Evolutionary conservation across 768 basidiomycete species (phyloP), one percentile per base, ranked within the genome.

Genomic region (Termitomyces eurrhizus): DNA sequence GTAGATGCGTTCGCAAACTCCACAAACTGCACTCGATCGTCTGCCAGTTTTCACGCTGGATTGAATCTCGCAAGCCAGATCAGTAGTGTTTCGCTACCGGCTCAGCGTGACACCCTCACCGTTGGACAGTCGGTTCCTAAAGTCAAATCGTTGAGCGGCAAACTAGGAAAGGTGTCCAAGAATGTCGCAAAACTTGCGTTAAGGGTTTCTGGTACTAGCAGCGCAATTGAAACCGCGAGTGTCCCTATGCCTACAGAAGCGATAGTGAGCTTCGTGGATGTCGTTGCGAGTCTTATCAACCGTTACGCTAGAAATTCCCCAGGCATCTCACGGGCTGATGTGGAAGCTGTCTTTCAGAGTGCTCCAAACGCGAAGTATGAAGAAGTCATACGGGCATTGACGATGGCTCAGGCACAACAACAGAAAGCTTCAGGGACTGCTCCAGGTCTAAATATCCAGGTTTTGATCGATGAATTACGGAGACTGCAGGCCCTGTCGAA

Each of bases 351-450:
- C 21, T 57, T 48, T 9, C 45, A 49, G 16, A 46, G 41, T 24
- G 56, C 46, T 37, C 56, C 56, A 21, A 29, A 29, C 35, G 56
- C 35, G 9, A 57, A 49, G 8, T 57, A 57, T 21, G 56, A 57
- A 24, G 44, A 45, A 18, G 33, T 57, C 11, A 29, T 57, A 11
- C 56, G 33, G 16, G 35, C 21, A 11, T 21, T 57, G 21, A 26
- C 37, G n/a, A 4, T 21, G 7, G 44, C 42, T 29, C 56, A 57
- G 36, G 5, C 9, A 4, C 45, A 57, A 26, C 35, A 35, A 24
- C 35, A 26, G 35, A 48, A 36, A 18, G 35, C n/a, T 16, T 12
- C 7, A 35, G 44, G 44, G 42, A 56, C 7, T 33, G 6, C 46
- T 36, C 35, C 42, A 35, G 33, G 14, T 18, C 49, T 57, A 35